Evolutionary conservation across 2,329 filamentous ascomycete genomes (phyloP), one percentile per base, ranked within the genome.

Genomic region (Aureobasidium sp.): DNA sequence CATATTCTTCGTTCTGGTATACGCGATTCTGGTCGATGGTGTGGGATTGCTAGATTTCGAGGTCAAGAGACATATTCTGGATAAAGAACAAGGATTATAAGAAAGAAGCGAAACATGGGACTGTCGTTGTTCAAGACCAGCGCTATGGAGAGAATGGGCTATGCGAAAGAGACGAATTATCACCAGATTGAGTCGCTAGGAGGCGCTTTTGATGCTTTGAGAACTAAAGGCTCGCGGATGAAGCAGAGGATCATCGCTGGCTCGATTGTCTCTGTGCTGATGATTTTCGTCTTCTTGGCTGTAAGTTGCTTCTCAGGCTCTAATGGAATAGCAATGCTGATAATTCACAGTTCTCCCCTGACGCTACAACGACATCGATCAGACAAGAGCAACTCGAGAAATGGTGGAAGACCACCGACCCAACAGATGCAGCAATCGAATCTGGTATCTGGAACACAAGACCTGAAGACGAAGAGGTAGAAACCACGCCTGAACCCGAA

Each of bases 171-270:
- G 34, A 2, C 44, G 11, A 34, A n/a, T 2, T 51, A 51, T 25
- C 45, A 60, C 2, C 57, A 45, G 3, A 29, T 60, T 27, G 57
- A 60, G 11, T 51, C 45, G 22, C 37, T 60, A 1, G 34, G 45
- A 49, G 57, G n/a, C 11, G 57, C 57, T 14, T 17, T 60, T 3
- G 57, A 42, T 22, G 57, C 29, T 9, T 20, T 60, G 36, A 49
- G 45, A 45, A 41, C 44, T 1, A 60, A 34, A 51, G 45, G 57
- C 17, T 49, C 44, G 34, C 45, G 45, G 1, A 39, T 49, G 57
- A 60, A 60, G 57, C 57, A 60, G 36, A 60, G 36, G n/a, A 42
- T 60, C 11, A 49, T 60, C 45, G 57, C 45, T 51, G 45, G 44
- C 14, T 49, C 45, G 25, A 51, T 51, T 12, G 27, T 60, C 36